Evolutionary conservation across 306 rosid species (phyloP), one percentile per base, ranked within the genome.

Genomic region (Vicia villosa): DNA sequence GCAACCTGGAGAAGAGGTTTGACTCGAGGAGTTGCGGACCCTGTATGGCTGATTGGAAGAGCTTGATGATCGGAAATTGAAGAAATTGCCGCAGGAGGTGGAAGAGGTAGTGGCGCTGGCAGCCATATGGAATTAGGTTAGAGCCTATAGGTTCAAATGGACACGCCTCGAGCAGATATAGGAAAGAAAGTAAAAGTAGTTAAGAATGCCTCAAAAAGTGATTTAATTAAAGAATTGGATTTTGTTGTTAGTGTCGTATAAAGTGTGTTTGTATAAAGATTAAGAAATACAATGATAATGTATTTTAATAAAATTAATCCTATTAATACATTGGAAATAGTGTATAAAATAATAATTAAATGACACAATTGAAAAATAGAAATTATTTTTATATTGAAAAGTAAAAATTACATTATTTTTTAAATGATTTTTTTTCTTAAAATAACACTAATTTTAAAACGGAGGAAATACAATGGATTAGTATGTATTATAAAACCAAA

Each of bases 121-220:
- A 19, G 95, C 95, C 95, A 90, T 56, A 12, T 88, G 76, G 73
- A 58, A 40, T 60, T 75, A 20, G 57, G n/a, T 34, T 34, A 7
- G 10, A 34, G 38, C 10, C 10, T 34, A 34, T 59, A 14, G 22
- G 22, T 66, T 65, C 28, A 57, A 50, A 70, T 34, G 69, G 28
- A 20, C 68, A 16, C 68, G 24, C 5, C 49, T 17, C 26, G 59
- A 65, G 16, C 1, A 50, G 17, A 43, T 50, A 49, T 9, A 49
- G 20, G 26, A 28, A 63, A 15, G n/a, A 11, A 49, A 49, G 38
- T 49, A 38, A 14, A 74, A 60, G 50, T 72, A 50, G 21, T 76
- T 77, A 79, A 56, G 69, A 74, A 50, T 30, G 77, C 75, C 69
- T 42, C 49, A 8, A 3, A 47, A n/a, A n/a, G n/a, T n/a, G n/a